These are phyloP conservation scores for Gracilaria gracilis DNA, from an alignment of 23 red algal species.

Conservation along the genomic window DNA sequence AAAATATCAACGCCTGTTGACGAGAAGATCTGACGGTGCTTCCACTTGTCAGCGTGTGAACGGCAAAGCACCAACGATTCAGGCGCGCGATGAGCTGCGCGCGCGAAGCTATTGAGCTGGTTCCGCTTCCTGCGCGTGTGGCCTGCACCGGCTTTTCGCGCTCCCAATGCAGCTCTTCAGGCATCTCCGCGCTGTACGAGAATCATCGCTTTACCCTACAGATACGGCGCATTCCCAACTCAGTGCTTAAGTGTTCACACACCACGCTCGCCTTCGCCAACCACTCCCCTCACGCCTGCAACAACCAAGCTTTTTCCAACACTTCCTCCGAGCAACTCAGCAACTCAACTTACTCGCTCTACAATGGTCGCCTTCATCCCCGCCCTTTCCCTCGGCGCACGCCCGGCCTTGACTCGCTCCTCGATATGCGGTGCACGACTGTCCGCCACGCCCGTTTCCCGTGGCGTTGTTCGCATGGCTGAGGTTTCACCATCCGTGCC, in stretches of 20 bases:
- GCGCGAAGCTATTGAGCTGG: background rate
- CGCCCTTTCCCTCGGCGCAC: constrained; percentile 36
- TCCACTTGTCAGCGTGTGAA: constrained; percentile 30
- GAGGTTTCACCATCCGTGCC: constrained; percentile 53
- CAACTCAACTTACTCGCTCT: background rate
- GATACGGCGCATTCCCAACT: background rate
- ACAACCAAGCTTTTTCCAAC: too few species aligned
- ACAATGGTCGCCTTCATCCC: constrained; percentile 38
- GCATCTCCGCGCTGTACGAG: background rate
- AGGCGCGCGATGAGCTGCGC: background rate
- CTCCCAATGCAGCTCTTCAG: background rate
- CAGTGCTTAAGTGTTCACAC: background rate
- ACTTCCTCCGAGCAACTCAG: background rate
- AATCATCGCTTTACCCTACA: background rate
- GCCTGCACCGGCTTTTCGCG: background rate
- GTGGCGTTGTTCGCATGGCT: constrained; percentile 20
- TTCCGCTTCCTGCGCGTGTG: background rate
- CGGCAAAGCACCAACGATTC: background rate
- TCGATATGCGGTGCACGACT: constrained; percentile 48
- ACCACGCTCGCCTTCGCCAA: background rate
- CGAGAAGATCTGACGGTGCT: constrained; percentile 10
- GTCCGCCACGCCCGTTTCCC: background rate
- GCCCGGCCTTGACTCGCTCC: constrained; percentile 18
- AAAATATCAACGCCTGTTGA: constrained; percentile 56
- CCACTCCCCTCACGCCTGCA: too few species aligned